A percentile compares a stretch with the other conserved stretches of the same genome.
These are phyloP conservation scores for Neltuma alba DNA, from an alignment of 306 rosid genomes.

Conservation along the genomic window DNA sequence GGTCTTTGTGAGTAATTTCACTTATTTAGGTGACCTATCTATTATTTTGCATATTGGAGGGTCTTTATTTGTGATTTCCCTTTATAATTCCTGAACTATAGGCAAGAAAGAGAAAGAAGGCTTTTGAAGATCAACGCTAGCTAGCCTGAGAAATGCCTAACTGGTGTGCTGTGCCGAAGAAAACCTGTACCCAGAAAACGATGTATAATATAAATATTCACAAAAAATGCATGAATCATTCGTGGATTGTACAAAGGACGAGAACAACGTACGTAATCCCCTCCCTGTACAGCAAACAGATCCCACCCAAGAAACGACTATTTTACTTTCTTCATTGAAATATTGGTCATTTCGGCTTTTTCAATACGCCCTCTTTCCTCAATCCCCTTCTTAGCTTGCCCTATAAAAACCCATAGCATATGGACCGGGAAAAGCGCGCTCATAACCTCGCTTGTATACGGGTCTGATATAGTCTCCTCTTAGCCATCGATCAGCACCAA, in stretches of 20 bases:
- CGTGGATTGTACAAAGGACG: background rate
- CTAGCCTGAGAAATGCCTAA: background rate
- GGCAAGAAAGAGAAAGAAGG: background rate
- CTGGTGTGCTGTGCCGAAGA: background rate
- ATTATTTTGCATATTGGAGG: no score
- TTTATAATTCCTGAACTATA: background rate
- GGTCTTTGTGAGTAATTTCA: no score
- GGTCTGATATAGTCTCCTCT: background rate
- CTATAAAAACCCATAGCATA: conserved; percentile 32
- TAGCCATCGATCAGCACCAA: conserved; percentile 25
- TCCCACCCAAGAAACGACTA: conserved; percentile 14
- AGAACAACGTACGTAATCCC: background rate
- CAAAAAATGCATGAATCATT: background rate
- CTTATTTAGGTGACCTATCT: no score
- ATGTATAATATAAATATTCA: background rate
- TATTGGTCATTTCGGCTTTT: background rate
- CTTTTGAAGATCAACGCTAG: background rate
- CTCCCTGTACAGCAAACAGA: background rate
- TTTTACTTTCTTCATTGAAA: background rate
- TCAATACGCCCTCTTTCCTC: conserved; percentile 17
- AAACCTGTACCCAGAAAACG: conserved; percentile 13
- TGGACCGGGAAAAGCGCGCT: conserved; percentile 1
- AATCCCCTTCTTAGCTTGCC: background rate
- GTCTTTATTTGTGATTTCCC: no score
- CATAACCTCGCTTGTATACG: background rate